These are phyloP conservation scores for Boletellus emodensis DNA, from an alignment of 768 basidiomycete species.

Conservation along the genomic window DNA sequence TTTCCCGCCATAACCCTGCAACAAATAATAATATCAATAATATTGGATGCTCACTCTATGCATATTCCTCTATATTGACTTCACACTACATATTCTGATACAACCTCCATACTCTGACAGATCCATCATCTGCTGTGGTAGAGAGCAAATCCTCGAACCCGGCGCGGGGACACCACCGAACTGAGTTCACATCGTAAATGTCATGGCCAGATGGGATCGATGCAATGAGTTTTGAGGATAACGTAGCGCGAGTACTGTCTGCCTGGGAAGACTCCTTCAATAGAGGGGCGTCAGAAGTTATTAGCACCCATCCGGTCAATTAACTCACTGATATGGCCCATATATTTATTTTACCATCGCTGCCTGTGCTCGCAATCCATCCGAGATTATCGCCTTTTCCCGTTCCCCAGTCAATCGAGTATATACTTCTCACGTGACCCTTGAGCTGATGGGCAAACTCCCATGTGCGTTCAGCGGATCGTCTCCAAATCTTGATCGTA, in stretches of 20 bases:
- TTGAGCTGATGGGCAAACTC: conserved; percentile 55
- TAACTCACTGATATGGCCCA: conserved; percentile 67
- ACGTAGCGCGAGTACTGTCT: conserved; percentile 7
- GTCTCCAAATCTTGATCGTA: conserved; percentile 82
- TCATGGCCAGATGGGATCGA: conserved; percentile 66
- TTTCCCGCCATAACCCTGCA: too few relatives aligned
- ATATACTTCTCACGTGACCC: conserved; percentile 74
- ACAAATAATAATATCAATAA: too few relatives aligned
- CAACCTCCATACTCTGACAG: conserved; percentile 69
- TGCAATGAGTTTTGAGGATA: conserved; percentile 50
- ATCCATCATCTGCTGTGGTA: conserved; percentile 84
- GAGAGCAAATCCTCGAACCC: conserved; percentile 68
- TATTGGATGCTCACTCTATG: too few relatives aligned
- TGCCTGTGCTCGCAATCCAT: conserved; percentile 80
- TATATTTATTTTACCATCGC: conserved; percentile 79
- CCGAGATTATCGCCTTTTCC: conserved; percentile 53
- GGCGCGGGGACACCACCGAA: conserved; percentile 75
- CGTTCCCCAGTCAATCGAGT: conserved; percentile 69
- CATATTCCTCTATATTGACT: too few relatives aligned
- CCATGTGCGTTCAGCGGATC: conserved; percentile 59
- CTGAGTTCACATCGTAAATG: conserved; percentile 79
- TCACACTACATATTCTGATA: too few relatives aligned
- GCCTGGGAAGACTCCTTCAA: conserved; percentile 17
- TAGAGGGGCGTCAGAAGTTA: not conserved
- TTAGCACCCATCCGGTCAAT: not conserved